Conservation (phyloP, 345 rosid species). For the Jatropha curcas region DNA sequence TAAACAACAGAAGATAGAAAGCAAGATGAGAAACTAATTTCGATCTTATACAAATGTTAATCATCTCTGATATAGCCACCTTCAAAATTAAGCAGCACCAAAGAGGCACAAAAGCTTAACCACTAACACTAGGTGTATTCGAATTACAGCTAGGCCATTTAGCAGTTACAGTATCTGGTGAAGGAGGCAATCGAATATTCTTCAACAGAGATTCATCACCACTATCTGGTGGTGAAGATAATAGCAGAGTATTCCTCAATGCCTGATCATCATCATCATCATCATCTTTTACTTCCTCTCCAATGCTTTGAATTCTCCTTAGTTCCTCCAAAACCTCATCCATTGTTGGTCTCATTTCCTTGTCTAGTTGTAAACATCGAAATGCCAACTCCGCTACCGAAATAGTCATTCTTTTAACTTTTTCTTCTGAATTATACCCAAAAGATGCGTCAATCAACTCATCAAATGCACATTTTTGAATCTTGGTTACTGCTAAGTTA, state of each 20-base stretch:
- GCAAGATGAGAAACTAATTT: not conserved
- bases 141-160: conserved; percentile 47
- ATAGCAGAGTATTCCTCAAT: conserved; percentile 18
- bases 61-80: not conserved
- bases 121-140: conserved; percentile 44
- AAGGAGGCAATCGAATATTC: conserved; percentile 34
- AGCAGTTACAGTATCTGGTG: conserved; percentile 59
- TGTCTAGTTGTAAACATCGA: conserved; percentile 19
- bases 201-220: conserved; percentile 38
- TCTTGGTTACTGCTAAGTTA: conserved; percentile 13
- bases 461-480: conserved; percentile 6
- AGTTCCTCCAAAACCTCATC: conserved; percentile 18
- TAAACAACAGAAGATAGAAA: not conserved
- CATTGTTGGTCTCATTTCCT: conserved; percentile 24
- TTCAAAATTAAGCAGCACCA: conserved; percentile 1
- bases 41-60: not conserved
- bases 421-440: conserved; percentile 12
- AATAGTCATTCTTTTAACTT: conserved; percentile 14
- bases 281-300: conserved; percentile 28
- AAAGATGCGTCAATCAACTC: conserved; percentile 19
- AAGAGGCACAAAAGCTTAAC: conserved; percentile 9
- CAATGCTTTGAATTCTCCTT: conserved; percentile 2
- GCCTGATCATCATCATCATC: conserved; percentile 5
- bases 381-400: conserved; percentile 22
- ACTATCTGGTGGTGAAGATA: conserved; percentile 35